phyloP scores from a whole-genome alignment of 495 filamentous ascomycete genomes.

The Annulohypoxylon nitens region DNA sequence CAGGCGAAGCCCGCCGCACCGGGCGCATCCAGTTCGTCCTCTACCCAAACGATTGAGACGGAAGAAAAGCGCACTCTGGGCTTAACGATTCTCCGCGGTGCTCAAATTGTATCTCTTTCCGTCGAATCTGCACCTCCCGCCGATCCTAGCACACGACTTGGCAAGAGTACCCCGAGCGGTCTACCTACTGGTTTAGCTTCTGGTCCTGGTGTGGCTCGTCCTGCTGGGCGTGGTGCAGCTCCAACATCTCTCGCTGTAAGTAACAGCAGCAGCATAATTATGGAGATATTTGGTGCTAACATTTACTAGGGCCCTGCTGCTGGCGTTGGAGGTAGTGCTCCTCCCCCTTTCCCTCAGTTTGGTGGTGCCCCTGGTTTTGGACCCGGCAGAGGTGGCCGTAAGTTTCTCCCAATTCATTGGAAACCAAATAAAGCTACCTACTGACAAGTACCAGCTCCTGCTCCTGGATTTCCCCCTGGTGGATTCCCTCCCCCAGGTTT shows the following conservation, averaged over 20 bases:
- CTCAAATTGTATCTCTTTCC: slow-evolving; percentile 91
- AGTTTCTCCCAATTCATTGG: slow-evolving; percentile 51
- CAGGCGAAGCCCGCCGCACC: slow-evolving; percentile 80
- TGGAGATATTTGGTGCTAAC: slow-evolving; percentile 49
- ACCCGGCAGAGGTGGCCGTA: slow-evolving; percentile 80
- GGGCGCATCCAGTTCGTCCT: slow-evolving; percentile 64
- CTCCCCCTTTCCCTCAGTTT: slow-evolving; percentile 77
- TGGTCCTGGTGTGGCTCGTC: slow-evolving; percentile 91
- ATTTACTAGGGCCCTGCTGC: slow-evolving; percentile 79
- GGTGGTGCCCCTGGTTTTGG: slow-evolving; percentile 73
- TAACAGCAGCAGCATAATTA: slow-evolving; percentile 36
- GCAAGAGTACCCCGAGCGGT: slow-evolving; percentile 77
- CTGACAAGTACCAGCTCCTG: slow-evolving; percentile 61
- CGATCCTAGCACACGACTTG: slow-evolving; percentile 91
- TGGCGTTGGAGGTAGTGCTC: slow-evolving; percentile 84
- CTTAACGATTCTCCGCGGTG: slow-evolving; percentile 93
- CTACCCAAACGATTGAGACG: slow-evolving; percentile 76
- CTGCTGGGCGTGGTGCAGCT: slow-evolving; percentile 87
- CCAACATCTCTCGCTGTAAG: slow-evolving; percentile 80
- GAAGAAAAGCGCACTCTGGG: slow-evolving; percentile 98
- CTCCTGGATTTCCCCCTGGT: slow-evolving; percentile 72
- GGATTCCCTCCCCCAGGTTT: slow-evolving; percentile 64
- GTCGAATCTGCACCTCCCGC: slow-evolving; percentile 97
- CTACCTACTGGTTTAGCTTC: slow-evolving; percentile 76
- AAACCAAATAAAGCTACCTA: slow-evolving; percentile 12